Percentiles rank a stretch among this genome's conserved stretches.
phyloP scores from a whole-genome alignment of 805 yeast species.

The Ogataea ramenticola region DNA sequence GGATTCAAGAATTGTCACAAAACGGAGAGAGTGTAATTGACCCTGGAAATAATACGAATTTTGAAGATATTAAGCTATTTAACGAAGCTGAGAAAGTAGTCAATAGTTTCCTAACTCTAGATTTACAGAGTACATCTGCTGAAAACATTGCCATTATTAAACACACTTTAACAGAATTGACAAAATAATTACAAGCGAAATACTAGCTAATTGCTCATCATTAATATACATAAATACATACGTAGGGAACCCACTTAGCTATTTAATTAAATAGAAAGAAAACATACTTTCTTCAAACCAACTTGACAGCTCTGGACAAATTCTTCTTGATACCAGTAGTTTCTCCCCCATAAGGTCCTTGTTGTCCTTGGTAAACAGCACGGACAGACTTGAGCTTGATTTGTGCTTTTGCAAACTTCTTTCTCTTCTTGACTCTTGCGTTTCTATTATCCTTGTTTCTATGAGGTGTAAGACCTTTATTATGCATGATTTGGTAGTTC shows the following conservation, averaged over 20 bases:
- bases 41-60: neutral
- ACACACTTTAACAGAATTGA: neutral
- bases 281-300: constrained; percentile 28
- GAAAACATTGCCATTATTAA: neutral
- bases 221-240: neutral
- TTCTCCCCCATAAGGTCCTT: constrained; percentile 87
- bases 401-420: constrained; percentile 89
- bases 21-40: constrained; percentile 10
- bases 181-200: too few species aligned
- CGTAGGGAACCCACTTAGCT: neutral
- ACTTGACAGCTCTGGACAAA: constrained; percentile 78
- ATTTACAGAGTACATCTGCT: constrained; percentile 8
- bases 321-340: constrained; percentile 96
- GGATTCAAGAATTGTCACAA: constrained; percentile 13
- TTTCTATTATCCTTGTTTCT: constrained; percentile 92
- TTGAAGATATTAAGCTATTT: constrained; percentile 1
- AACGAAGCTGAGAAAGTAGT: constrained; percentile 7
- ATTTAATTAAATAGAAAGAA: neutral
- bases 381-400: constrained; percentile 88
- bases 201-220: too few species aligned
- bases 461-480: constrained; percentile 91
- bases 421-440: constrained; percentile 97
- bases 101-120: constrained; percentile 22
- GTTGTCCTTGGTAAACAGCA: constrained; percentile 72
- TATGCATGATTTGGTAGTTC: constrained; percentile 90